Conservation (phyloP, 768 basidiomycete species). For the Hygrophorus pudorinus region DNA sequence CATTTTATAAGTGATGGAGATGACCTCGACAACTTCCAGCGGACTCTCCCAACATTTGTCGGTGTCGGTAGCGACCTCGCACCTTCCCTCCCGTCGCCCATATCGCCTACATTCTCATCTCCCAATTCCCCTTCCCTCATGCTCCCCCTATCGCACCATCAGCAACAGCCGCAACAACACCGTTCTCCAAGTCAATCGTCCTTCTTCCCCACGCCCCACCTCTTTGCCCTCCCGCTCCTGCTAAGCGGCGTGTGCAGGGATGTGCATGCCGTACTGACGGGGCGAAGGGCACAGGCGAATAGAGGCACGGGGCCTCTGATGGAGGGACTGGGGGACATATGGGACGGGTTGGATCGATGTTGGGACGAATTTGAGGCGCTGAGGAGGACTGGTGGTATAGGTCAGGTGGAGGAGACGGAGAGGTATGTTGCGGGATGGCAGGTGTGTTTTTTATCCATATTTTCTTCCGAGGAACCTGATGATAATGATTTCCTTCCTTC, state of each 20-base stretch:
- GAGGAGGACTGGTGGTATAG: conserved; percentile 24
- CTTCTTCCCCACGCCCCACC: conserved; percentile 46
- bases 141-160: conserved; percentile 9
- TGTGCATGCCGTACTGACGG: conserved; percentile 72
- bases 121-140: neutral
- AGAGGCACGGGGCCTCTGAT: conserved; percentile 22
- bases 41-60: conserved; percentile 34
- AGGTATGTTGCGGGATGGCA: conserved; percentile 82
- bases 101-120: conserved; percentile 26
- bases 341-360: conserved; percentile 71
- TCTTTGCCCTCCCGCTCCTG: conserved; percentile 61
- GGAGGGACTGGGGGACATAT: conserved; percentile 63
- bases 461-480: neutral
- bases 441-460: conserved; percentile 31
- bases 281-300: conserved; percentile 44
- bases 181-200: conserved; percentile 27
- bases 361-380: conserved; percentile 80
- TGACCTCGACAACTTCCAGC: conserved; percentile 66
- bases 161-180: conserved; percentile 14
- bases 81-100: conserved; percentile 20
- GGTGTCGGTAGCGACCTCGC: neutral
- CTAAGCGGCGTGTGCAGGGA: conserved; percentile 70
- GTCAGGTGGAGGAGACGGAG: conserved; percentile 31
- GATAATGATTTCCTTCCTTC: conserved; percentile 21
- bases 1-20: conserved; percentile 47